Evolutionary conservation across 495 filamentous ascomycete species (phyloP), one percentile per base, ranked within the genome.

Genomic region (Talaromyces wortmannii): DNA sequence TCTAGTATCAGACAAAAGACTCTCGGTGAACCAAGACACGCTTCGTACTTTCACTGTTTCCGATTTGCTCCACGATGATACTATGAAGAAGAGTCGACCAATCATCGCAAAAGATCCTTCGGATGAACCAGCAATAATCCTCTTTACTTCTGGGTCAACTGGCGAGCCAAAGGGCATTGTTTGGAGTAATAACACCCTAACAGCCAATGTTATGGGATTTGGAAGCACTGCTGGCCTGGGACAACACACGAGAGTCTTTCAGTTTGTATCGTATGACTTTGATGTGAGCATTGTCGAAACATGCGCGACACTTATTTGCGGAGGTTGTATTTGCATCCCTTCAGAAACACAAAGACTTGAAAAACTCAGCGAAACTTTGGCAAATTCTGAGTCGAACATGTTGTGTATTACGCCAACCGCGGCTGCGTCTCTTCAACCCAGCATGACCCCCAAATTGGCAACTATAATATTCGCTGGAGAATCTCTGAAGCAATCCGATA

Each of bases 81-180:
- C 17, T 0, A 62, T 78, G 13, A 67, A 65, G 13, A 67, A 65
- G 32, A 62, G 66, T 36, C 64, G 73, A 0, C 68, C 77, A 1
- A 63, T 73, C 33, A 65, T 66, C 17, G 63, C 58, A 23, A 23
- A 23, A 23, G 23, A 23, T 23, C 23, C 23, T 23, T 23, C 23
- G 1, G 18, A 63, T n/a, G 63, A 60, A 5, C 50, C 68, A 4
- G 68, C 69, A 59, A 75, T 68, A 55, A 61, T 74, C 13, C 71
- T 81, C 15, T 80, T 79, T 56, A 80, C 78, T 5, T 78, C 75
- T 30, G 78, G 78, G 6, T 75, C 70, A 17, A 81, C 78, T 2
- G 77, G 77, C 4, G 75, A 68, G 23, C 78, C 78, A 1, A 81
- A 81, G 58, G 81, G 78, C 18, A 75, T 83, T 31, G 68, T 75